Base-by-base conservation (phyloP, 371 early-diverging fungal genomes). In the Mortierella sp. region DNA sequence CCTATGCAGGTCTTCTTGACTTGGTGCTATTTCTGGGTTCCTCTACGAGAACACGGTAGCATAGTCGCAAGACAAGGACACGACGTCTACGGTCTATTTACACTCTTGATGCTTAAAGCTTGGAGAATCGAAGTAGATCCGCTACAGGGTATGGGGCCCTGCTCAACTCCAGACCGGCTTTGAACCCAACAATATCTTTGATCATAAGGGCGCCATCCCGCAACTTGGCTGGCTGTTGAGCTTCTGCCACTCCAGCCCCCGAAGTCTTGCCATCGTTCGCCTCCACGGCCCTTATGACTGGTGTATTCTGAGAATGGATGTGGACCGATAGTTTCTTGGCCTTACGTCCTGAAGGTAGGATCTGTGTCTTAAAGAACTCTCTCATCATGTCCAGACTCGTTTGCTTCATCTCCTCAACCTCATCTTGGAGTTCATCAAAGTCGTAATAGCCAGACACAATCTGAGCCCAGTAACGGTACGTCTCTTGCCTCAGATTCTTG, bases 401-500 rank as follows among this genome's bases (percentile, higher is more conserved):
- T 30, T 48, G 64, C 29, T 82, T 82, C 60, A 94, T 83, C 70
- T 90, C 85, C 16, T 76, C 80, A 15, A 89, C 89, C 44, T 91
- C 92, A 45, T 81, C 83, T 45, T 79, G 79, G 44, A 84, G 73
- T 76, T 89, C 89, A 48, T 95, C 92, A 84, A 97, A 97, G 64
- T 96, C 94, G 82, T 95, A 96, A 81, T 92, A 93, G 2, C 91
- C 90, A 0, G 90, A 89, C 44, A 82, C 79, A 45, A 98, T 92
- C 75, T 93, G 93, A 6, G 82, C 79, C 96, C 96, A 96, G 65
- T 91, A 88, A 30, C 91, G 88, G 53, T 84, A 75, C 25, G 92
- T 88, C 81, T 96, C 96, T 71, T 94, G 90, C 16, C 82, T 82
- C 65, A 97, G 68, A 64, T 94, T 94, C 85, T 97, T 96, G 71